These are phyloP conservation scores for Salvia hispanica DNA, from an alignment of 257 asterid species.

Conservation along the genomic window DNA sequence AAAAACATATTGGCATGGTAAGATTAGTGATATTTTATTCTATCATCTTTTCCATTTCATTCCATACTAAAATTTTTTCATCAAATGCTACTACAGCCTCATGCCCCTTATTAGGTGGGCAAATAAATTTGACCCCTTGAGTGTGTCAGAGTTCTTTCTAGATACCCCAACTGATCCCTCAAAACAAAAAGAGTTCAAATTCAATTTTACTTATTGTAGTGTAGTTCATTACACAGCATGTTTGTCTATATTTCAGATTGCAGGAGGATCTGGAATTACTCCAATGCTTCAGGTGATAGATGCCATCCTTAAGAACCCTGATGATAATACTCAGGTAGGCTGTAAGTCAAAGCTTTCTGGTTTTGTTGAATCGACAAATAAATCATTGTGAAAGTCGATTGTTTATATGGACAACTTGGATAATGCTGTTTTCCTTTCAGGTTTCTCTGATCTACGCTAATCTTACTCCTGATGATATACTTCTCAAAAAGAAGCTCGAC, in stretches of 20 bases:
- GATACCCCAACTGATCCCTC: not conserved
- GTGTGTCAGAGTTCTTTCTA: conserved; percentile 8
- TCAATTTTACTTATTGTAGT: not conserved
- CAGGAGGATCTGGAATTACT: conserved; percentile 95
- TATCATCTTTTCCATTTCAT: not conserved
- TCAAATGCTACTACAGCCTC: conserved; percentile 2
- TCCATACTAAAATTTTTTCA: not conserved
- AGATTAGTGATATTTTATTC: conserved; percentile 29
- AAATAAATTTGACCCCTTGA: conserved; percentile 5
- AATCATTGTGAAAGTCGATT: not conserved
- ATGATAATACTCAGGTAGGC: conserved; percentile 81
- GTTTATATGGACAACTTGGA: conserved; percentile 6
- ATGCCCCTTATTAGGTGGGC: not conserved
- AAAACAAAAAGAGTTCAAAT: not conserved
- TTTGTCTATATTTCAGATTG: conserved; percentile 56
- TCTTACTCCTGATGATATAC: conserved; percentile 95
- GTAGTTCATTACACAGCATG: conserved; percentile 23
- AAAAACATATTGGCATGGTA: conserved; percentile 99
- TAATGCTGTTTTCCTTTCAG: conserved; percentile 42
- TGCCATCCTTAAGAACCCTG: conserved; percentile 86
- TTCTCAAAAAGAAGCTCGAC: conserved; percentile 93
- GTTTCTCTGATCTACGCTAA: conserved; percentile 87
- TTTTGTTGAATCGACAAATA: conserved; percentile 19
- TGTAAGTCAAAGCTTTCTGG: conserved; percentile 10
- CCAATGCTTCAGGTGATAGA: conserved; percentile 98